A percentile compares a stretch with the other conserved stretches of the same genome.
Evolutionary conservation across 306 rosid species (phyloP).

Genomic region (Malus sieversii): DNA sequence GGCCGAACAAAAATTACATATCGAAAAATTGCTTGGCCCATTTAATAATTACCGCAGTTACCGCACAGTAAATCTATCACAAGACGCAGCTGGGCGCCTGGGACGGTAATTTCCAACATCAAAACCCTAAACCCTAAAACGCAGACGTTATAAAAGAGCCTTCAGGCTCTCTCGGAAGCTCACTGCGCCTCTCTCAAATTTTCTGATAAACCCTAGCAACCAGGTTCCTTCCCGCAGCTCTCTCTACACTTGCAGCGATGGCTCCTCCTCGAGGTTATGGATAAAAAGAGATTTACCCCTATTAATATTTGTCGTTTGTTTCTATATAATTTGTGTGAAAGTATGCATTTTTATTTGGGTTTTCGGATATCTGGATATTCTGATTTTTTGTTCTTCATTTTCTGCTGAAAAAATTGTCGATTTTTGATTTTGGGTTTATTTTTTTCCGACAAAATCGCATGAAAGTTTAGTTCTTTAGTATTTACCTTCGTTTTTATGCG

Average conservation of each 20-base stretch:
- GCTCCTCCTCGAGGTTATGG: constrained; percentile 29
- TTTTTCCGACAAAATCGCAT: not conserved
- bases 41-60: not conserved
- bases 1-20: not conserved
- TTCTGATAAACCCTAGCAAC: constrained; percentile 6
- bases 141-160: not conserved
- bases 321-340: not conserved
- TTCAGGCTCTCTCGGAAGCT: not conserved
- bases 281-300: no score
- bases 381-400: not conserved
- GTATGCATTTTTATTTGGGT: not conserved
- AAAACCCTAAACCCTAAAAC: constrained; percentile 7
- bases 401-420: not conserved
- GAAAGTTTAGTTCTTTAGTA: not conserved
- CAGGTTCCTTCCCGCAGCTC: not conserved
- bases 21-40: not conserved
- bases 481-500: not conserved
- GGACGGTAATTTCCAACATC: not conserved
- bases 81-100: not conserved
- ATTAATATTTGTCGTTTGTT: not conserved
- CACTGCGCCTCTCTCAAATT: not conserved
- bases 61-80: not conserved
- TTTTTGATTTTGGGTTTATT: not conserved
- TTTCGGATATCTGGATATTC: not conserved
- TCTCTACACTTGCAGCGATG: not conserved